These are phyloP conservation scores for Coniochaeta ligniaria DNA, from an alignment of 2,329 filamentous ascomycete genomes.

Conservation along the genomic window DNA sequence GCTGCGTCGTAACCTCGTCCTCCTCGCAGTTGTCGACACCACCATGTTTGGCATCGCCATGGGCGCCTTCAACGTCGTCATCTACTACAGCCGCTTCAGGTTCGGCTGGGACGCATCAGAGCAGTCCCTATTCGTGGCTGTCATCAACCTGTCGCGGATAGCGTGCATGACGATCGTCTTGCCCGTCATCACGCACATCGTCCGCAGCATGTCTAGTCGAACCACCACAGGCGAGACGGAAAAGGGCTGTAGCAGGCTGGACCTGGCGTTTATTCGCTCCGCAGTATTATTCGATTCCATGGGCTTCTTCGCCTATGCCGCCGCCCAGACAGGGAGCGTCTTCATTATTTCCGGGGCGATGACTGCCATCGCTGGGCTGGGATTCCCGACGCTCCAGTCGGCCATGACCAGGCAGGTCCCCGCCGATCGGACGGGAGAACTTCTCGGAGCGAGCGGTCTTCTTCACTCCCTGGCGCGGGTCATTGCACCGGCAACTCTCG, in stretches of 20 bases:
- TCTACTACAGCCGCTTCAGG: constrained; percentile 70
- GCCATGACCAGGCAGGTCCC: constrained; percentile 88
- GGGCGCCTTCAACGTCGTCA: constrained; percentile 68
- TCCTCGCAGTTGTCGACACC: constrained; percentile 74
- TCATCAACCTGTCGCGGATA: constrained; percentile 69
- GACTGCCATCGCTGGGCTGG: constrained; percentile 77
- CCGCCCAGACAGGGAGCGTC: constrained; percentile 51
- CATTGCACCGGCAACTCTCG: constrained; percentile 74
- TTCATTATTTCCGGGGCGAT: constrained; percentile 69
- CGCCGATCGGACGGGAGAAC: constrained; percentile 68
- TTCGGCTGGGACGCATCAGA: constrained; percentile 81
- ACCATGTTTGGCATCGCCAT: constrained; percentile 76
- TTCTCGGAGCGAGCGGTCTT: constrained; percentile 80
- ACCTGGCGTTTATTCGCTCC: no score
- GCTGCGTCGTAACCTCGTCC: constrained; percentile 72
- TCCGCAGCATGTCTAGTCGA: constrained; percentile 50
- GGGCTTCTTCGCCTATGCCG: constrained; percentile 68
- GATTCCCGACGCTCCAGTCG: constrained; percentile 75
- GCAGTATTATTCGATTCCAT: constrained; percentile 70
- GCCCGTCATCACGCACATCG: constrained; percentile 68
- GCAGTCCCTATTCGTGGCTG: constrained; percentile 69
- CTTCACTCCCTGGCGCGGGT: constrained; percentile 77
- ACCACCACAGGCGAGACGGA: no score
- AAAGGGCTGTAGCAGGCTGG: no score
- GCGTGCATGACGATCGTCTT: constrained; percentile 68